A percentile compares a stretch with the other conserved stretches of the same genome.
phyloP scores from a whole-genome alignment of 1,139 yeast genomes.

The Zygosaccharomyces pseudobailii region DNA sequence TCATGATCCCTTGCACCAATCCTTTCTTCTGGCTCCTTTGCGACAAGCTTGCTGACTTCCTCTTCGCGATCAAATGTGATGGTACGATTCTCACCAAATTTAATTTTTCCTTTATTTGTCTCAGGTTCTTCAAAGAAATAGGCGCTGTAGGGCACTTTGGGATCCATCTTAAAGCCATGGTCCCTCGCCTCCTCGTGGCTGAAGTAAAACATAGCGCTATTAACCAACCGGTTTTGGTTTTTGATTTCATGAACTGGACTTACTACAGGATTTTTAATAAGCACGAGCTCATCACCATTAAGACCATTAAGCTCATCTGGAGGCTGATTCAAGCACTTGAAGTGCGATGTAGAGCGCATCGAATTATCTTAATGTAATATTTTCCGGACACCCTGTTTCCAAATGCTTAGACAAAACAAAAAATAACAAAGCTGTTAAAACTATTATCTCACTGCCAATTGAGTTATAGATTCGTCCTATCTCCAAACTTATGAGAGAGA shows the following conservation, averaged over 20 bases:
- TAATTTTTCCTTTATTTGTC: background rate
- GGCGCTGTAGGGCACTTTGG: background rate
- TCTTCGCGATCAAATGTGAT: slow-evolving; percentile 2
- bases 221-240: background rate
- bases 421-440: too few species aligned
- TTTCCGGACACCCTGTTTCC: too few species aligned
- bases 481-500: background rate
- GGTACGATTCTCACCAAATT: background rate
- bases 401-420: too few species aligned
- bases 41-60: background rate
- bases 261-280: background rate
- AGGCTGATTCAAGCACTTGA: background rate
- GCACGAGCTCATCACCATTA: background rate
- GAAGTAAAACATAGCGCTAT: slow-evolving; percentile 3
- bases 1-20: background rate
- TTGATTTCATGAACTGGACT: background rate
- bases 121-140: background rate
- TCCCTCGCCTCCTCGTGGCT: background rate
- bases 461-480: too few species aligned
- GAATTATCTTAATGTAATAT: too few species aligned
- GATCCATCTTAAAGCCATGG: slow-evolving; percentile 1
- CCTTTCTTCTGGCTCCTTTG: background rate
- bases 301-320: background rate
- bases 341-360: slow-evolving; percentile 1
- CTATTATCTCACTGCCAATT: too few species aligned